phyloP scores from a whole-genome alignment of 192 early-diverging fungal genomes.

The Linnemannia zychae region DNA sequence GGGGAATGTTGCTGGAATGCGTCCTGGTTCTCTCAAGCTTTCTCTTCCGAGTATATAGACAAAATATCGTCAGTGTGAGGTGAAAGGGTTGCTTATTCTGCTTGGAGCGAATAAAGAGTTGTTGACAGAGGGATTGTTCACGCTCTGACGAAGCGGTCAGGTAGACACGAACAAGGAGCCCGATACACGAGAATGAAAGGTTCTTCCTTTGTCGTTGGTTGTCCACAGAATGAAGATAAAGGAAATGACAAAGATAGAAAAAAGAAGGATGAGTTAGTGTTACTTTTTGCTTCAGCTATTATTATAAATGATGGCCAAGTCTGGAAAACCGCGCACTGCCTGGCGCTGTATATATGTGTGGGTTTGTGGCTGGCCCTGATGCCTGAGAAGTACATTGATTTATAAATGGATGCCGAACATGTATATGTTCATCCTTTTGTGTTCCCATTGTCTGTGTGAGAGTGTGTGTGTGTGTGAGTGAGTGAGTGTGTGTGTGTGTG shows the following conservation, averaged over 20 bases:
- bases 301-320: neutral
- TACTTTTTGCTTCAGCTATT: too few species aligned
- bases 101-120: neutral
- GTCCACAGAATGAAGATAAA: too few species aligned
- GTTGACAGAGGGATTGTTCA: slow-evolving; percentile 2
- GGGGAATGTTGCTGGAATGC: neutral
- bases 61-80: neutral
- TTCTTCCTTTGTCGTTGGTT: neutral
- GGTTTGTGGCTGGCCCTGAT: neutral
- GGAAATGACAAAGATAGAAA: neutral
- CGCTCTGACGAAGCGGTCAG: slow-evolving; percentile 3
- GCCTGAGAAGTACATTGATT: neutral
- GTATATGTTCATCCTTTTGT: neutral
- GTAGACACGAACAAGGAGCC: slow-evolving; percentile 8
- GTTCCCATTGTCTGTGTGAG: neutral
- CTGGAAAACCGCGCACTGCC: neutral
- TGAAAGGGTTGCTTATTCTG: neutral
- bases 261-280: neutral
- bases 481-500: neutral
- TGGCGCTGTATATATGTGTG: neutral
- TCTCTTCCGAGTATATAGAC: neutral
- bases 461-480: neutral
- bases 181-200: slow-evolving; percentile 2
- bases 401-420: slow-evolving; percentile 2
- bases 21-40: neutral